phyloP scores from a whole-genome alignment of 2,329 filamentous ascomycete species.

The Penicillium capsulatum region DNA sequence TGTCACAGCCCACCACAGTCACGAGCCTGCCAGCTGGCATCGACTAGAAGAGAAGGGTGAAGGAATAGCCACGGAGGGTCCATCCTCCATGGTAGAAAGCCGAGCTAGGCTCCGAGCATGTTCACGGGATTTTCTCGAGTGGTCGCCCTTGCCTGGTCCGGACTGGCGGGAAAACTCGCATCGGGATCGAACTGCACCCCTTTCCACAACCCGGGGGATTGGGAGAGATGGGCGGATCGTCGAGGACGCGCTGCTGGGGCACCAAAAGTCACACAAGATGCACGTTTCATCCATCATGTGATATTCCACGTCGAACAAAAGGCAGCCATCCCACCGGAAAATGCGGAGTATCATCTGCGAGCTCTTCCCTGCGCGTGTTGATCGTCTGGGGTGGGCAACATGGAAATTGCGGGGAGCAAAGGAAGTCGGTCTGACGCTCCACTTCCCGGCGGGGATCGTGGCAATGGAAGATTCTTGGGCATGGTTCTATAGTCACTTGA shows the following conservation, averaged over 20 bases:
- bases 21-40: conserved; percentile 25
- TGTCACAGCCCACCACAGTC: conserved; percentile 23
- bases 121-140: not conserved
- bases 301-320: conserved; percentile 16
- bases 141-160: conserved; percentile 4
- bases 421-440: not conserved
- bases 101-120: no score
- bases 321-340: conserved; percentile 1
- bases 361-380: conserved; percentile 7
- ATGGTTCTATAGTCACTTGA: no score
- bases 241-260: conserved; percentile 6
- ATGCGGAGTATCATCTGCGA: conserved; percentile 12
- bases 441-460: no score
- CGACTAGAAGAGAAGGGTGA: conserved; percentile 5
- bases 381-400: conserved; percentile 12
- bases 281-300: conserved; percentile 32
- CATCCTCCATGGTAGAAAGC: no score
- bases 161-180: conserved; percentile 9
- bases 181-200: not conserved
- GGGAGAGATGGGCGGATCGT: conserved; percentile 14
- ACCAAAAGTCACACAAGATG: conserved; percentile 17
- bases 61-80: no score
- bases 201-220: conserved; percentile 10
- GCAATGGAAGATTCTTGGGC: no score
- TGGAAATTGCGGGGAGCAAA: not conserved